Percentiles rank a stretch among this genome's conserved stretches.
phyloP scores from a whole-genome alignment of 257 asterid species.

The Solanum bulbocastanum region DNA sequence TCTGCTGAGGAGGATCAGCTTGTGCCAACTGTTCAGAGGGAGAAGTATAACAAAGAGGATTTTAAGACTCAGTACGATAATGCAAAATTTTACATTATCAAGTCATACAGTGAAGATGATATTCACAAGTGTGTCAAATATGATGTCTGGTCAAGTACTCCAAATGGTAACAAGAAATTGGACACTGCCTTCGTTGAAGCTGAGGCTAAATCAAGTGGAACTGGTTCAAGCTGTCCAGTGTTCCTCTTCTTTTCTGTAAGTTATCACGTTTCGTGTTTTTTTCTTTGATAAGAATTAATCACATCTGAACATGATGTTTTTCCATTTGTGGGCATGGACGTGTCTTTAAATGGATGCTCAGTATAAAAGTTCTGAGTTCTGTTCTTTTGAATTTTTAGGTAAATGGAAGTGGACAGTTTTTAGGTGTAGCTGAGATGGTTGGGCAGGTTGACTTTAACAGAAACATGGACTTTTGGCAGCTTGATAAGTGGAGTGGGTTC shows the following conservation, averaged over 20 bases:
- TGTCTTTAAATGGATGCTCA: not conserved
- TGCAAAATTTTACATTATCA: slow-evolving; percentile 74
- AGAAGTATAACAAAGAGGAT: slow-evolving; percentile 41
- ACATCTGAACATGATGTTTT: not conserved
- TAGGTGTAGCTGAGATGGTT: slow-evolving; percentile 86
- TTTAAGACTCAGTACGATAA: slow-evolving; percentile 42
- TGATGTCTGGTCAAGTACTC: slow-evolving; percentile 91
- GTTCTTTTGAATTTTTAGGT: slow-evolving; percentile 28
- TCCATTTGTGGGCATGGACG: not conserved
- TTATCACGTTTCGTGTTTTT: not conserved
- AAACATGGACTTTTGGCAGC: slow-evolving; percentile 86
- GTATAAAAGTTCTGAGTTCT: not conserved
- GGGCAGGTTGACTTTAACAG: slow-evolving; percentile 72
- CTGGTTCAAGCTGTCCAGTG: slow-evolving; percentile 45
- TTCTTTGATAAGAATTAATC: not conserved
- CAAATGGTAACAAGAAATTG: slow-evolving; percentile 63
- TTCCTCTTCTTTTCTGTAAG: slow-evolving; percentile 78
- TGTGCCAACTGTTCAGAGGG: slow-evolving; percentile 23
- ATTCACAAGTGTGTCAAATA: slow-evolving; percentile 74
- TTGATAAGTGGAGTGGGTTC: slow-evolving; percentile 79
- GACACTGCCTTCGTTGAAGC: slow-evolving; percentile 53
- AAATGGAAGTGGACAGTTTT: slow-evolving; percentile 78
- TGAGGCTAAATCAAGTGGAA: slow-evolving; percentile 33
- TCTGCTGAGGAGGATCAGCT: slow-evolving; percentile 33
- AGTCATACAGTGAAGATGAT: slow-evolving; percentile 79